These are phyloP conservation scores for Acrocalymma vagum DNA, from an alignment of 2,329 filamentous ascomycete genomes.

Conservation along the genomic window DNA sequence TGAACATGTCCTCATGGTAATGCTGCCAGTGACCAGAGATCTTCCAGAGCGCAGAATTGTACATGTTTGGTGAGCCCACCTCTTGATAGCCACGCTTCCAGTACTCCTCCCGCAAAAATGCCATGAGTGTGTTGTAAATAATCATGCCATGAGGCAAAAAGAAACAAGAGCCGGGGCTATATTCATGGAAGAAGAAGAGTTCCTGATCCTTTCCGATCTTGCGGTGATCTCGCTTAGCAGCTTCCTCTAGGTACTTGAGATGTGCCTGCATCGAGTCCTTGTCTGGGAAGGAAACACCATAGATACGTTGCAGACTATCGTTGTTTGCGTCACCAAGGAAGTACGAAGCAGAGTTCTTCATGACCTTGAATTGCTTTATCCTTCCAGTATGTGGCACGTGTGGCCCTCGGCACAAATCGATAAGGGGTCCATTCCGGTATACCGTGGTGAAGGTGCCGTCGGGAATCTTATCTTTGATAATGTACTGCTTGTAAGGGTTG, in stretches of 20 bases:
- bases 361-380: slow-evolving; percentile 93
- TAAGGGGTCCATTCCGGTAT: slow-evolving; percentile 91
- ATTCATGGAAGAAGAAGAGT: slow-evolving; percentile 95
- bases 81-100: slow-evolving; percentile 94
- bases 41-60: slow-evolving; percentile 92
- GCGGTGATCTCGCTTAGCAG: slow-evolving; percentile 95
- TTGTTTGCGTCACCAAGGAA: slow-evolving; percentile 94
- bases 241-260: slow-evolving; percentile 94
- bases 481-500: slow-evolving; percentile 98
- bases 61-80: slow-evolving; percentile 97
- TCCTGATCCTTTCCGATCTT: slow-evolving; percentile 96
- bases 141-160: slow-evolving; percentile 91
- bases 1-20: slow-evolving; percentile 96
- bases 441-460: slow-evolving; percentile 93
- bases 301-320: slow-evolving; percentile 94
- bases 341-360: slow-evolving; percentile 87
- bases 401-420: slow-evolving; percentile 94
- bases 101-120: slow-evolving; percentile 86
- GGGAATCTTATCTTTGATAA: slow-evolving; percentile 90
- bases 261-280: slow-evolving; percentile 95
- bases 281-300: slow-evolving; percentile 95
- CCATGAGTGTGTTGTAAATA: slow-evolving; percentile 89
- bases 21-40: slow-evolving; percentile 91
- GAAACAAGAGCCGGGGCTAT: slow-evolving; percentile 93
- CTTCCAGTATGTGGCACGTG: slow-evolving; percentile 93